phyloP scores from a whole-genome alignment of 345 rosid genomes.

The Salix koriyanagi region DNA sequence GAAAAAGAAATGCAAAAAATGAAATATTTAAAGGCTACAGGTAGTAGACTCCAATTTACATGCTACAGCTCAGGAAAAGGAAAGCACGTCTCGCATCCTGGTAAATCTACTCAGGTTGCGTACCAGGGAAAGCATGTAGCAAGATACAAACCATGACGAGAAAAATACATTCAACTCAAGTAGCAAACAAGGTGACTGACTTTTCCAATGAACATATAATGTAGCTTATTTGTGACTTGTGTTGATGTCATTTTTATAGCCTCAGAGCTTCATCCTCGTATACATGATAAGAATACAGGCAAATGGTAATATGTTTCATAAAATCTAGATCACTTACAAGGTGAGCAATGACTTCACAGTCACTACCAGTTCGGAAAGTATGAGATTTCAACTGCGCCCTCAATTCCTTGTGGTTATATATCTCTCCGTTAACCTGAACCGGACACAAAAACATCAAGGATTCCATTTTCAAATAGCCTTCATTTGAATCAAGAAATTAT shows the following conservation, averaged over 20 bases:
- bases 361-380: slow-evolving; percentile 72
- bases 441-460: not conserved
- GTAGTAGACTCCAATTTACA: not conserved
- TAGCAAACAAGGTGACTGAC: not conserved
- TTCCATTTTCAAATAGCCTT: not conserved
- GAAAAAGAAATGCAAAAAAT: not conserved
- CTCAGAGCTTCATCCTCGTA: not conserved
- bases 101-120: too few relatives aligned
- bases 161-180: not conserved
- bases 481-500: not conserved
- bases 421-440: slow-evolving; percentile 78
- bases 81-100: not conserved
- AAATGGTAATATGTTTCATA: not conserved
- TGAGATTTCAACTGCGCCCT: slow-evolving; percentile 55
- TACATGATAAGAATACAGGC: not conserved
- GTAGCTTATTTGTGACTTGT: not conserved
- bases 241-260: not conserved
- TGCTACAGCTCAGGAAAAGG: not conserved
- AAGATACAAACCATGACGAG: not conserved
- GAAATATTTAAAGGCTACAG: not conserved
- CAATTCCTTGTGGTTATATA: slow-evolving; percentile 70
- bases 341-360: slow-evolving; percentile 86
- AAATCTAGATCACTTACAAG: slow-evolving; percentile 51
- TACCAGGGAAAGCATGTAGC: not conserved
- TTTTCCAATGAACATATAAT: not conserved